These are phyloP conservation scores for Sphaerulina musiva DNA, from an alignment of 2,329 filamentous ascomycete genomes.

Conservation along the genomic window DNA sequence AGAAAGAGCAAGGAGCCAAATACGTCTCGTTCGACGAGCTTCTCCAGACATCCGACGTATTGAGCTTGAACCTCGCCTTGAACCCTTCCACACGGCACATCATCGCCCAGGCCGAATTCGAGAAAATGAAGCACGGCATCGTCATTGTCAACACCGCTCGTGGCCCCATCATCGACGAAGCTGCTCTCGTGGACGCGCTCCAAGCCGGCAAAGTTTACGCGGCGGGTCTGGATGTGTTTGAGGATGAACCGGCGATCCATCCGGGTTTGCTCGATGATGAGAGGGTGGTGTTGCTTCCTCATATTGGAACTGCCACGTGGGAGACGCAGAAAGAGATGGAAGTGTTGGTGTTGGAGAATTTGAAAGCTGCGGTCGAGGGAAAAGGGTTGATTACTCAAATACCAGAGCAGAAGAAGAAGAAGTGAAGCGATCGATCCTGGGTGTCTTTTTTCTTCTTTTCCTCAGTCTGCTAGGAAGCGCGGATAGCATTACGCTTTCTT, in stretches of 20 bases:
- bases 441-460: too few relatives aligned
- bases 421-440: neutral
- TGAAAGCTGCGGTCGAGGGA: constrained; percentile 51
- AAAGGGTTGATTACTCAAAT: constrained; percentile 55
- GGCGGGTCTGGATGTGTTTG: constrained; percentile 53
- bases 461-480: too few relatives aligned
- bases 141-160: constrained; percentile 54
- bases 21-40: constrained; percentile 54
- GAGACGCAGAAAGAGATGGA: constrained; percentile 60
- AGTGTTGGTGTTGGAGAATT: constrained; percentile 51
- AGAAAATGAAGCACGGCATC: constrained; percentile 50
- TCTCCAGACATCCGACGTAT: constrained; percentile 48
- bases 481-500: too few relatives aligned
- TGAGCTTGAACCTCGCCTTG: constrained; percentile 50
- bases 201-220: constrained; percentile 50
- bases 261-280: constrained; percentile 45
- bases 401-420: constrained; percentile 51
- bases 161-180: constrained; percentile 53
- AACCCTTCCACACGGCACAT: constrained; percentile 48
- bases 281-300: constrained; percentile 52
- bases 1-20: constrained; percentile 41
- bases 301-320: constrained; percentile 54
- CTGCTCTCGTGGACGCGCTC: constrained; percentile 48
- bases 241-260: constrained; percentile 51
- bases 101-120: constrained; percentile 47